phyloP scores from a whole-genome alignment of 1,139 yeast species.

The Diutina sp. region DNA sequence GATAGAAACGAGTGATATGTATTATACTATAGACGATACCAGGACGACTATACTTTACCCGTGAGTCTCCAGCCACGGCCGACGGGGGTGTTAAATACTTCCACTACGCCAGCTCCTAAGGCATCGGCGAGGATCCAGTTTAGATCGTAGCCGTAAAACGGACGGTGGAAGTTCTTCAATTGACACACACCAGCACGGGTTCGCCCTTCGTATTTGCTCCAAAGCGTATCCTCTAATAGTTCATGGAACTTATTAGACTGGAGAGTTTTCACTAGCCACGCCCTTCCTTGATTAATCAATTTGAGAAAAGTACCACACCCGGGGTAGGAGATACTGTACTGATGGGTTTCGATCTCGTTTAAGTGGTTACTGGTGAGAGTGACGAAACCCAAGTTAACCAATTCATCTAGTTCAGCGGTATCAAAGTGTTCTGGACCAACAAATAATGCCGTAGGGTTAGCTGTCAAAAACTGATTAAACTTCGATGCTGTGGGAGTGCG shows the following conservation, averaged over 20 bases:
- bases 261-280: conserved; percentile 36
- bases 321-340: conserved; percentile 45
- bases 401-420: conserved; percentile 14
- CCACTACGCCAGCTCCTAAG: conserved; percentile 57
- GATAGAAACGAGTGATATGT: neutral
- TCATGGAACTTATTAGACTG: conserved; percentile 37
- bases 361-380: conserved; percentile 39
- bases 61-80: conserved; percentile 63
- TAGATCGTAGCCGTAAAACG: conserved; percentile 46
- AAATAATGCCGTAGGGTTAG: conserved; percentile 21
- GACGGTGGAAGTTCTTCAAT: conserved; percentile 36
- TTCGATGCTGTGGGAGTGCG: conserved; percentile 7
- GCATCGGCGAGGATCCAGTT: conserved; percentile 56
- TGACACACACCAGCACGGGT: neutral
- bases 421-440: conserved; percentile 15
- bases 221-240: conserved; percentile 34
- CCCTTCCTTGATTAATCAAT: conserved; percentile 31
- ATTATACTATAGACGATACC: neutral
- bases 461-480: conserved; percentile 12
- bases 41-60: conserved; percentile 21
- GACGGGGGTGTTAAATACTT: conserved; percentile 55
- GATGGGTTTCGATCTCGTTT: conserved; percentile 32
- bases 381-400: conserved; percentile 41
- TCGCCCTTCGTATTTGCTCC: conserved; percentile 36
- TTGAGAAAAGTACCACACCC: conserved; percentile 45